Percentiles rank a stretch among this genome's conserved stretches.
phyloP scores from a whole-genome alignment of 2,329 filamentous ascomycete species.

The Tolypocladium ovalisporum region DNA sequence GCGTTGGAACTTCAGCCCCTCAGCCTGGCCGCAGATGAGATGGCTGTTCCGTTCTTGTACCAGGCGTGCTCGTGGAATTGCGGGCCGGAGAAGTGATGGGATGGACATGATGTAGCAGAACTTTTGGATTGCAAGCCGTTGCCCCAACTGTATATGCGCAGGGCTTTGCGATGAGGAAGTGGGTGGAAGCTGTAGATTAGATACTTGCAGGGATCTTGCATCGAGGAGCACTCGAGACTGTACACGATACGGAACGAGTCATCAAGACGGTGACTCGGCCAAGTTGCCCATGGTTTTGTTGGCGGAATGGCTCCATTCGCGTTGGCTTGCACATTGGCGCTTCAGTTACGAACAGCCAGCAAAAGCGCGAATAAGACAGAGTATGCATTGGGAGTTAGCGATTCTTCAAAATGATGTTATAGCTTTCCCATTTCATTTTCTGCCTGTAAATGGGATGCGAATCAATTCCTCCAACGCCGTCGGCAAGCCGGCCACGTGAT shows the following conservation, averaged over 20 bases:
- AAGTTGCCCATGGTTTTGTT: background rate
- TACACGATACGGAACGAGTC: background rate
- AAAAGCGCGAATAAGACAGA: background rate
- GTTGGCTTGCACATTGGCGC: background rate
- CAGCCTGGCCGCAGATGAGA: conserved; percentile 21
- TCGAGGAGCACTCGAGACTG: background rate
- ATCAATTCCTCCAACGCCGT: background rate
- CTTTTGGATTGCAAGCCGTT: background rate
- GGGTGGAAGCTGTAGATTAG: background rate
- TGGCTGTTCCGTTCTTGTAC: conserved; percentile 33
- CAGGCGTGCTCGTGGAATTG: conserved; percentile 41
- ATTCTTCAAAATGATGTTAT: too few relatives aligned
- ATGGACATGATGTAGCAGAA: background rate
- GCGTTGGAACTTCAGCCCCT: conserved; percentile 12
- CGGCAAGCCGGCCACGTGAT: background rate
- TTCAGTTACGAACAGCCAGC: background rate
- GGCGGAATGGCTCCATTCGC: background rate
- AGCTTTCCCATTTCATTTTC: background rate
- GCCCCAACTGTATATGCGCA: background rate
- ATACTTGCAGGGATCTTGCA: background rate
- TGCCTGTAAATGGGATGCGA: background rate
- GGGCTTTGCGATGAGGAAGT: background rate
- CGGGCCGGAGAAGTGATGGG: conserved; percentile 22
- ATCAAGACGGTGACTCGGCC: background rate
- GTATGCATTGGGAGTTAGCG: background rate